Conservation (phyloP, 2,329 filamentous ascomycete species). For the Gnomoniopsis smithogilvyi region DNA sequence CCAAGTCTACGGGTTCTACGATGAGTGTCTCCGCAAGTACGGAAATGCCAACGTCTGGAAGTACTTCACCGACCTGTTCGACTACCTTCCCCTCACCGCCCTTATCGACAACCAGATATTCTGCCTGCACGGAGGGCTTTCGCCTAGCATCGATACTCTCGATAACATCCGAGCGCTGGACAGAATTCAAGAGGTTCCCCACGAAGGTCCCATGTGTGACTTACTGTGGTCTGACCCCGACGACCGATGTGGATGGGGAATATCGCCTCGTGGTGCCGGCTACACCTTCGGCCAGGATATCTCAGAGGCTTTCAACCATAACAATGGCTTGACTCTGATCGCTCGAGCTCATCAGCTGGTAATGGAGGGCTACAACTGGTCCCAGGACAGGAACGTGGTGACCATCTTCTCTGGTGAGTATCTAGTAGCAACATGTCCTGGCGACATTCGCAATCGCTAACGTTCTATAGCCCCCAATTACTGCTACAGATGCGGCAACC, state of each 20-base stretch:
- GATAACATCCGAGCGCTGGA: slow-evolving; percentile 95
- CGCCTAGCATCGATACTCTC: slow-evolving; percentile 91
- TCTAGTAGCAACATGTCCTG: not conserved
- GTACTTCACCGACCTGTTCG: slow-evolving; percentile 97
- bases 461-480: slow-evolving; percentile 71
- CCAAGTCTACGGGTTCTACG: slow-evolving; percentile 98
- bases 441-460: slow-evolving; percentile 24
- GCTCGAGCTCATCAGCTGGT: slow-evolving; percentile 96
- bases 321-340: slow-evolving; percentile 94
- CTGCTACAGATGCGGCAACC: slow-evolving; percentile 98
- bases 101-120: slow-evolving; percentile 99
- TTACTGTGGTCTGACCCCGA: slow-evolving; percentile 97
- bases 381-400: slow-evolving; percentile 95
- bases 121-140: slow-evolving; percentile 94
- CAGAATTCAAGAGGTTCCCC: slow-evolving; percentile 96
- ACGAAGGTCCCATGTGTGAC: slow-evolving; percentile 98
- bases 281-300: slow-evolving; percentile 98
- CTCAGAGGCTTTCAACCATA: slow-evolving; percentile 98
- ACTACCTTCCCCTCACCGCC: slow-evolving; percentile 94
- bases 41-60: slow-evolving; percentile 99
- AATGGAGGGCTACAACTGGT: slow-evolving; percentile 99
- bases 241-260: slow-evolving; percentile 93
- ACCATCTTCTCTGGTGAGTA: slow-evolving; percentile 90
- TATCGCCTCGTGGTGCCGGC: slow-evolving; percentile 88
- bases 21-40: slow-evolving; percentile 98